Conservation (phyloP, 805 yeast species). For the Saturnispora diversa region DNA sequence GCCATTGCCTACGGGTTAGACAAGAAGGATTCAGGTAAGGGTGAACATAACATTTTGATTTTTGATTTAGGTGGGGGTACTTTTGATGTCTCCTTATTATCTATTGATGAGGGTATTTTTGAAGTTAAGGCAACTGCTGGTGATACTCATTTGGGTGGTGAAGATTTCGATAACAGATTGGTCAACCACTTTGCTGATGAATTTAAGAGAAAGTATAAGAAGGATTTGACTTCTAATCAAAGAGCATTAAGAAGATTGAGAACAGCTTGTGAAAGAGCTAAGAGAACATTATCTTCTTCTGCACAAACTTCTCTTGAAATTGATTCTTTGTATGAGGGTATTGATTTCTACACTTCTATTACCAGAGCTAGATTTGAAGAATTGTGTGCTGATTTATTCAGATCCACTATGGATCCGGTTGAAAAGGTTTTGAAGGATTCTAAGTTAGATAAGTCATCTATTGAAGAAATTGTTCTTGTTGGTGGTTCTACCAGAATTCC, state of each 20-base stretch:
- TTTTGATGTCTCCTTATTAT: constrained; percentile 87
- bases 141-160: constrained; percentile 96
- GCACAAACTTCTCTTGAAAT: constrained; percentile 94
- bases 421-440: constrained; percentile 91
- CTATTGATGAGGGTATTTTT: constrained; percentile 93
- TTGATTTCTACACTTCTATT: constrained; percentile 91
- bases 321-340: constrained; percentile 91
- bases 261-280: constrained; percentile 98
- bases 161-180: constrained; percentile 95
- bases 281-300: constrained; percentile 94
- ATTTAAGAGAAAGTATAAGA: constrained; percentile 97
- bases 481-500: constrained; percentile 99
- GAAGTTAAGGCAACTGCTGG: constrained; percentile 93
- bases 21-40: constrained; percentile 65
- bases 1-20: constrained; percentile 95
- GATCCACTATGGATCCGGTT: constrained; percentile 90
- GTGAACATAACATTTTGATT: constrained; percentile 73
- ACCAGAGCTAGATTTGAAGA: constrained; percentile 99
- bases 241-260: constrained; percentile 97
- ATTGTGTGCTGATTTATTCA: constrained; percentile 87
- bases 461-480: constrained; percentile 87
- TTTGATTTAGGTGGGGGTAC: constrained; percentile 98
- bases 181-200: constrained; percentile 90
- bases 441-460: constrained; percentile 80
- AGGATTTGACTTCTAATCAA: constrained; percentile 86